phyloP scores from a whole-genome alignment of 306 rosid species.

The Lathyrus sativus region DNA sequence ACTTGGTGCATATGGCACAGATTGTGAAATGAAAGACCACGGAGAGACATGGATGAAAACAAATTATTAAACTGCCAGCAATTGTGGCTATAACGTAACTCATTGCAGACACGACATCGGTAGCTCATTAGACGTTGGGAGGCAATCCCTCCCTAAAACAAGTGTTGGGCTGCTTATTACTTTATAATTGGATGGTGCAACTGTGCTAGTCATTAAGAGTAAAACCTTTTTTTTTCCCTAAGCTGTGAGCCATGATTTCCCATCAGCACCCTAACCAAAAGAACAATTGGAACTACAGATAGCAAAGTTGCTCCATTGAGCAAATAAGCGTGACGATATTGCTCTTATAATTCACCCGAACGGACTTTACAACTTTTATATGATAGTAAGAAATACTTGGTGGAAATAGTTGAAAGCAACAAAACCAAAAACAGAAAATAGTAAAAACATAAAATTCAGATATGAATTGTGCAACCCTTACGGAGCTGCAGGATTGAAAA shows the following conservation, averaged over 20 bases:
- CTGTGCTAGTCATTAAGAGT: background rate
- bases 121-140: conserved; percentile 14
- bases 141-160: background rate
- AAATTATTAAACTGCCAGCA: conserved; percentile 3
- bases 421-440: background rate
- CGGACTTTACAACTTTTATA: background rate
- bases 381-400: conserved; percentile 19
- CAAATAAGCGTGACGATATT: background rate
- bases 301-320: conserved; percentile 7
- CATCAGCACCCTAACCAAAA: background rate
- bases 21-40: background rate
- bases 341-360: background rate
- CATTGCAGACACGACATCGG: background rate
- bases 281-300: conserved; percentile 3
- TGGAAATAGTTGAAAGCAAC: background rate
- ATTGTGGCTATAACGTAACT: background rate
- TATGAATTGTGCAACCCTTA: conserved; percentile 12
- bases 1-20: background rate
- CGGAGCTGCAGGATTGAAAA: conserved; percentile 8
- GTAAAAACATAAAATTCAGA: background rate
- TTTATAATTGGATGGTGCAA: background rate
- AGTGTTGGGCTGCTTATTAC: background rate
- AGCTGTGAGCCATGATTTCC: background rate
- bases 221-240: background rate
- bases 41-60: conserved; percentile 8